Conservation (phyloP, 371 early-diverging fungal genomes). For the Mycotypha africana region DNA sequence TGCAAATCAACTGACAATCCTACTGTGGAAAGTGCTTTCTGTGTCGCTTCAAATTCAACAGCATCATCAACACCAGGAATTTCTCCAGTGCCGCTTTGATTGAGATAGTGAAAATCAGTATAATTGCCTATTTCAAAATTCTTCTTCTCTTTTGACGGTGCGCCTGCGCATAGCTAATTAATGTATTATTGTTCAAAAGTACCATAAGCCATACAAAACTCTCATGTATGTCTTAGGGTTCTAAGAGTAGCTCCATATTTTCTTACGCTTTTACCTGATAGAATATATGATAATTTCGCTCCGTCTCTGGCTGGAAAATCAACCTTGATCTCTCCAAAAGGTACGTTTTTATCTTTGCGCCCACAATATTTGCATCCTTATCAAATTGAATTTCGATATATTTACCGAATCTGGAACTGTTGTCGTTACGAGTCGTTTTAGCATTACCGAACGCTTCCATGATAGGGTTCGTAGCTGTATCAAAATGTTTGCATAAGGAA, state of each 20-base stretch:
- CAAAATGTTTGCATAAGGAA: background rate
- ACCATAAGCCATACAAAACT: background rate
- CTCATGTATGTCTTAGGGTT: background rate
- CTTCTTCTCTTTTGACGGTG: constrained; percentile 75
- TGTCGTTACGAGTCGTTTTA: constrained; percentile 98
- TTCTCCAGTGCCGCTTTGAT: constrained; percentile 75
- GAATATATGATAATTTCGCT: constrained; percentile 99
- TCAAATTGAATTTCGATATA: constrained; percentile 93
- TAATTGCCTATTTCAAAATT: constrained; percentile 71
- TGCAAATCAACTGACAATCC: constrained; percentile 81
- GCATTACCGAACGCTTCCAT: constrained; percentile 99
- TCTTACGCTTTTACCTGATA: constrained; percentile 64
- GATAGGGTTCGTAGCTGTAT: constrained; percentile 92
- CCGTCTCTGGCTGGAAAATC: constrained; percentile 86
- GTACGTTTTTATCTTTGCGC: constrained; percentile 95
- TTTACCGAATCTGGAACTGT: constrained; percentile 98
- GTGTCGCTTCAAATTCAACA: constrained; percentile 84
- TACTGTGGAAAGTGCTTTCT: constrained; percentile 78
- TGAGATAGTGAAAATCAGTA: constrained; percentile 77
- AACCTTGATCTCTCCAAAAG: constrained; percentile 96
- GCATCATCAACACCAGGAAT: constrained; percentile 89
- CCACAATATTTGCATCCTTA: constrained; percentile 78
- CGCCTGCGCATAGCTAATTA: constrained; percentile 81
- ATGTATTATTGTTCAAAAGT: background rate
- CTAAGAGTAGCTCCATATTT: too few species aligned